These are phyloP conservation scores for Hibiscus syriacus DNA, from an alignment of 345 rosid species.

Conservation along the genomic window DNA sequence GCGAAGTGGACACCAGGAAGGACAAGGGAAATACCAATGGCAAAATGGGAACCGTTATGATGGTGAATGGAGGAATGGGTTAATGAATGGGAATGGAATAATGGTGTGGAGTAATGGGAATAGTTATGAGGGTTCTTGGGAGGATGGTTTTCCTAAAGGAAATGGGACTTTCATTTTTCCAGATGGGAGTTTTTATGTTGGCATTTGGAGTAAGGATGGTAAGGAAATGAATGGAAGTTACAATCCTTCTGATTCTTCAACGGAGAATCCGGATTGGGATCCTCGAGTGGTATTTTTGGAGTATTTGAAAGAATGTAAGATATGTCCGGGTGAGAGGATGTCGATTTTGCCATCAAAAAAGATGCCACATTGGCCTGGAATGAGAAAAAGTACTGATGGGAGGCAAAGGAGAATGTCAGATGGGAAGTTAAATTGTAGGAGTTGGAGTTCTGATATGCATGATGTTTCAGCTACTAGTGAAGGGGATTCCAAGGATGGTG, in stretches of 20 bases:
- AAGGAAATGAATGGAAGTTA: constrained; percentile 74
- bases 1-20: constrained; percentile 78
- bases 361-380: constrained; percentile 53
- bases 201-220: constrained; percentile 82
- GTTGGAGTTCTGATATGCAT: constrained; percentile 25
- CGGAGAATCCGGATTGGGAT: constrained; percentile 67
- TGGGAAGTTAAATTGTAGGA: constrained; percentile 46
- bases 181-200: constrained; percentile 79
- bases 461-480: constrained; percentile 22
- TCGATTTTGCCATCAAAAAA: constrained; percentile 77
- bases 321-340: constrained; percentile 54
- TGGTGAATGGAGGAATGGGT: constrained; percentile 76
- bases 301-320: constrained; percentile 51
- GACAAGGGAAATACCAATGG: constrained; percentile 93
- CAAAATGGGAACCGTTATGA: constrained; percentile 60
- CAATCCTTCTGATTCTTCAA: constrained; percentile 48
- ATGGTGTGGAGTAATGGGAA: constrained; percentile 81
- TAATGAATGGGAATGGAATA: constrained; percentile 74
- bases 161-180: constrained; percentile 73
- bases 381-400: constrained; percentile 26
- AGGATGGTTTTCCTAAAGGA: constrained; percentile 77
- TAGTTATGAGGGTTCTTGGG: constrained; percentile 90
- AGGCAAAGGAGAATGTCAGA: constrained; percentile 59
- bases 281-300: constrained; percentile 56
- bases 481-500: constrained; percentile 31